Percentiles rank a stretch among this genome's conserved stretches.
These are phyloP conservation scores for Aspergillus amoenus DNA, from an alignment of 2,329 filamentous ascomycete genomes.

Conservation along the genomic window DNA sequence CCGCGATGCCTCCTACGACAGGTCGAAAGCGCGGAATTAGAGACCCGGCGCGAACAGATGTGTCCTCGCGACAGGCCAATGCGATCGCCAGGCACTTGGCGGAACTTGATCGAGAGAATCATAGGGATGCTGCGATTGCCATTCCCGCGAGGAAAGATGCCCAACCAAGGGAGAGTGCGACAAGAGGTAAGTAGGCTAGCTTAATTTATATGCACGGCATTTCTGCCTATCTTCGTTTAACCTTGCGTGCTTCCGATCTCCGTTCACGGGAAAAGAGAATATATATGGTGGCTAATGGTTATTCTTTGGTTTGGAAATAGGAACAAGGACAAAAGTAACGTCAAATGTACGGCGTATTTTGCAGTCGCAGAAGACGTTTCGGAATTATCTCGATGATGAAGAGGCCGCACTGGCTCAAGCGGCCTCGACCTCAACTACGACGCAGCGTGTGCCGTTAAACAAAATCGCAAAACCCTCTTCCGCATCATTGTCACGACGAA, in stretches of 20 bases:
- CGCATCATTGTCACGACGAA: slow-evolving; percentile 19
- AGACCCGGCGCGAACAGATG: slow-evolving; percentile 60
- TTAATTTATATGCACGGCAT: background rate
- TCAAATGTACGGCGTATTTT: slow-evolving; percentile 49
- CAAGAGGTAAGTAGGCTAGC: slow-evolving; percentile 29
- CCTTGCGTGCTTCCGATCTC: no score
- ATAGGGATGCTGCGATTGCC: slow-evolving; percentile 69
- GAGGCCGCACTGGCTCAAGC: slow-evolving; percentile 42
- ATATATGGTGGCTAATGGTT: background rate
- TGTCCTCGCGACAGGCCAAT: slow-evolving; percentile 77
- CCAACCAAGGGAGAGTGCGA: slow-evolving; percentile 41
- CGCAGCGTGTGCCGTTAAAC: slow-evolving; percentile 18
- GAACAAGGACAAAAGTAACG: slow-evolving; percentile 43
- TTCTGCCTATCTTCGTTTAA: background rate
- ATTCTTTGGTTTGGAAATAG: slow-evolving; percentile 14
- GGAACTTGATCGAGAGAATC: slow-evolving; percentile 77
- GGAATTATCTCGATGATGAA: slow-evolving; percentile 53
- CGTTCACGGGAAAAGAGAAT: background rate
- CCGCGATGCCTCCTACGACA: slow-evolving; percentile 51
- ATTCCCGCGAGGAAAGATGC: slow-evolving; percentile 56
- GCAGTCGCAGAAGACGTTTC: slow-evolving; percentile 50
- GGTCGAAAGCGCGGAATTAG: slow-evolving; percentile 70
- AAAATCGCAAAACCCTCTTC: slow-evolving; percentile 25
- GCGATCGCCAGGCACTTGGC: slow-evolving; percentile 80
- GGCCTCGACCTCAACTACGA: slow-evolving; percentile 5